Base-by-base conservation (phyloP, 2,329 filamentous ascomycete species). In the Aspergillus sp. region DNA sequence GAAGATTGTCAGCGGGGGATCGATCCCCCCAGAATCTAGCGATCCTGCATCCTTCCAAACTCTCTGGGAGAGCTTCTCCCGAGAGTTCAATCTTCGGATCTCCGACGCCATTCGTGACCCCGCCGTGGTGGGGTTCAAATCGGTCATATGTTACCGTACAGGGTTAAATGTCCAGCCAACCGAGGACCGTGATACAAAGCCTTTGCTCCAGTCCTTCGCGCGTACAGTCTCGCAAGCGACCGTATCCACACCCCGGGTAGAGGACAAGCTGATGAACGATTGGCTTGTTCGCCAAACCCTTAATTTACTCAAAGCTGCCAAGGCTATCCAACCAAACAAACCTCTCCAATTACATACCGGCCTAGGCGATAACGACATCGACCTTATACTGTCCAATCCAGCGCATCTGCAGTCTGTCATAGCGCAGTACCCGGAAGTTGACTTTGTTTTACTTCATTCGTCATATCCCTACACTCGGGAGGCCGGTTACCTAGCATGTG, bases 301-400 rank as follows among this genome's bases (percentile, higher is more conserved):
- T 6, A 77, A 81, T 46, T 70, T 86, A 27, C 81, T 93, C 52
- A 73, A 77, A 8, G 74, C 79, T 15, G 65, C 66, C 17, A 62
- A 66, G 25, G 64, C 64, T 55, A 71, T 70, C 17, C 66, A 65
- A 52, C 64, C 73, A 57, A 84, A 83, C 56, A 95, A 93, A 69
- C 90, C 90, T 0, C 78, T 96, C 12, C 91, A 96, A 67, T 89
- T 96, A 62, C 91, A 96, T 67, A 95, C 90, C 0, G 90, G 90
- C 0, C 80, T 95, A 0, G 90, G 91, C 1, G 91, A 95, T 68
- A 90, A 87, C 63, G 90, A 95, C 66, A 88, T 95, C 51, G 83
- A 80, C 4, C 77, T 96, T 25, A 77, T 84, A 3, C 83, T 82
- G 51, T 84, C 90, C 0, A 93, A 91, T 43, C 90, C 91, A 0